Conservation (phyloP, 192 early-diverging fungal species). For the Rhizophagus clarus region DNA sequence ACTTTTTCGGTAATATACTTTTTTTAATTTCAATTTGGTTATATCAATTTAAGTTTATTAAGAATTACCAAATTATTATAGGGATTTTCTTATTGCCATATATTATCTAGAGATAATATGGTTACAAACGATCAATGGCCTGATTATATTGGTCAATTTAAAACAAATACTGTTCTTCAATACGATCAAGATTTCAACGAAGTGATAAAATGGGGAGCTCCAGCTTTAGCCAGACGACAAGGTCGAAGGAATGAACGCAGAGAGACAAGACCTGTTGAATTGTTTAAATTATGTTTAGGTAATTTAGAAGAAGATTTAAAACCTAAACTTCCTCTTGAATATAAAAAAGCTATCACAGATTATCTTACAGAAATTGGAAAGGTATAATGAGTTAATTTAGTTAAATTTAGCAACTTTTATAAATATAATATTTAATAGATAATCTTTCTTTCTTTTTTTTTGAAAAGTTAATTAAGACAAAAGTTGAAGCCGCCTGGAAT, state of each 20-base stretch:
- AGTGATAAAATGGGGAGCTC: neutral
- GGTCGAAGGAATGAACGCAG: neutral
- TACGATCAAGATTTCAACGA: neutral
- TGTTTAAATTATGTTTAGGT: constrained; percentile 7
- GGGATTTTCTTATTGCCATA: neutral
- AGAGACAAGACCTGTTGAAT: neutral
- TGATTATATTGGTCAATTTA: neutral
- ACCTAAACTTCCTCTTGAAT: neutral
- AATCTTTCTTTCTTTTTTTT: neutral
- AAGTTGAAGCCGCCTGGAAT: neutral
- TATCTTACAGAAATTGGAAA: neutral
- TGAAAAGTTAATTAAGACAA: neutral
- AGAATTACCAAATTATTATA: too few relatives aligned
- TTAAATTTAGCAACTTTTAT: neutral
- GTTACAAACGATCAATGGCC: neutral
- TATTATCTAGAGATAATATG: neutral
- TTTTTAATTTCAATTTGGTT: too few relatives aligned
- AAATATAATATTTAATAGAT: too few relatives aligned
- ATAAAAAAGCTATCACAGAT: constrained; percentile 1
- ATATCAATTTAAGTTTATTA: too few relatives aligned
- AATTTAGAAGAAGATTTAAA: neutral
- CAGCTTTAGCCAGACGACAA: neutral
- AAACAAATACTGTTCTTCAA: neutral
- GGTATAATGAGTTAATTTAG: neutral
- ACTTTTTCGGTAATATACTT: too few relatives aligned